phyloP scores from a whole-genome alignment of 2,329 filamentous ascomycete species.

The Tolypocladium inflatum region DNA sequence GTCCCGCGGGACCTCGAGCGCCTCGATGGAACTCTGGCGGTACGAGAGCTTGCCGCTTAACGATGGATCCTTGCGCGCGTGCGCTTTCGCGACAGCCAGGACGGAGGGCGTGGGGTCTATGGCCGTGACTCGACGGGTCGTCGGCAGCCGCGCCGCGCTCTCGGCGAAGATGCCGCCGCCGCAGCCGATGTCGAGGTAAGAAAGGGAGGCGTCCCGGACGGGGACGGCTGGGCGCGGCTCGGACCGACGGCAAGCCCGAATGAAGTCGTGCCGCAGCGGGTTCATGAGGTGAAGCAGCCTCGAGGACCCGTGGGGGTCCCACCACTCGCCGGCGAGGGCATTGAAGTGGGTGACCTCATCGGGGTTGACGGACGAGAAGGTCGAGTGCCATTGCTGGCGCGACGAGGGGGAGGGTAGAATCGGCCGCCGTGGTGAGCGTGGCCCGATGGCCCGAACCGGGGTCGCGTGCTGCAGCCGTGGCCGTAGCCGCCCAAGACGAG shows the following conservation, averaged over 20 bases:
- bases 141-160: slow-evolving; percentile 60
- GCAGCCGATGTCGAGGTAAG: slow-evolving; percentile 87
- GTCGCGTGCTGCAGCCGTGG: background rate
- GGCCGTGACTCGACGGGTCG: slow-evolving; percentile 56
- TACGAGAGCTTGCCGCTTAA: slow-evolving; percentile 60
- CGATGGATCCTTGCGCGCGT: slow-evolving; percentile 64
- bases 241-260: slow-evolving; percentile 57
- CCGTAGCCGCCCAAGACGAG: background rate
- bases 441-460: background rate
- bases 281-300: slow-evolving; percentile 96
- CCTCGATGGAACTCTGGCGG: slow-evolving; percentile 67
- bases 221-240: slow-evolving; percentile 30
- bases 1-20: slow-evolving; percentile 36
- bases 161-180: slow-evolving; percentile 96
- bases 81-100: slow-evolving; percentile 63
- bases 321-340: slow-evolving; percentile 87
- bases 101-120: slow-evolving; percentile 72
- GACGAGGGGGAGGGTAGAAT: background rate
- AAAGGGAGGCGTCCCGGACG: slow-evolving; percentile 28
- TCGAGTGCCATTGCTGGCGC: slow-evolving; percentile 10
- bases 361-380: slow-evolving; percentile 68
- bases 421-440: background rate
- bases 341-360: slow-evolving; percentile 93
- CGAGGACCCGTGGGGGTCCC: slow-evolving; percentile 90
- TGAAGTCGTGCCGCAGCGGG: slow-evolving; percentile 89